Conservation (phyloP, 140 eudicot genomes). For the Oenanthe javanica region DNA sequence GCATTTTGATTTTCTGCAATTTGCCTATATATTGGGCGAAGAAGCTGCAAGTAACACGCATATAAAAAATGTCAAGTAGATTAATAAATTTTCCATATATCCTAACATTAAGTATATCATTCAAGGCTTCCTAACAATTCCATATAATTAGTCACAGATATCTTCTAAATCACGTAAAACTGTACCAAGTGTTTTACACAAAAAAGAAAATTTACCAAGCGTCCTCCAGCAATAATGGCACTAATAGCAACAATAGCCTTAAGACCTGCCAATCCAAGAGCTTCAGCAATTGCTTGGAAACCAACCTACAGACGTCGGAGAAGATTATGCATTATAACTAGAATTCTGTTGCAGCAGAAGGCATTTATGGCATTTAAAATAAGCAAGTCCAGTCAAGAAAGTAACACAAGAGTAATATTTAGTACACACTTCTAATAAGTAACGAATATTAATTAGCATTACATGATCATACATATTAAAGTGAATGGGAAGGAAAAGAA, state of each 20-base stretch:
- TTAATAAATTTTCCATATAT: neutral
- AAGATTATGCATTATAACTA: conserved; percentile 5
- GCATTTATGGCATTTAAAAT: neutral
- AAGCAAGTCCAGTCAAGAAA: neutral
- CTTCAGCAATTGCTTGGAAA: conserved; percentile 95
- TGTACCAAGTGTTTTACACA: neutral
- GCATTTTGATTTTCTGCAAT: conserved; percentile 98
- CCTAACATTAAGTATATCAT: neutral
- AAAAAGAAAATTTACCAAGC: conserved; percentile 44
- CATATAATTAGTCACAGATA: neutral
- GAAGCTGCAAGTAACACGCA: conserved; percentile 53
- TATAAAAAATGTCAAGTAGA: neutral
- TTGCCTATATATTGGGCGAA: conserved; percentile 97
- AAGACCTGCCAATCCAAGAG: conserved; percentile 94
- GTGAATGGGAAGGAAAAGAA: neutral
- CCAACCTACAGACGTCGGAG: conserved; percentile 52
- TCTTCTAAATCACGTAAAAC: neutral
- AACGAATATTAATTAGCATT: conserved; percentile 7
- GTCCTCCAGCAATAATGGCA: conserved; percentile 97
- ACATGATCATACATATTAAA: neutral
- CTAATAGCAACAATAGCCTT: conserved; percentile 98
- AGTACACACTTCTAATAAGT: neutral
- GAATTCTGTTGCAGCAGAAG: conserved; percentile 3
- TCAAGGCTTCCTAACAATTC: conserved; percentile 6
- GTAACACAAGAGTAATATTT: neutral